Evolutionary conservation across 768 basidiomycete species (phyloP).

Genomic region (Scleroderma bovista): DNA sequence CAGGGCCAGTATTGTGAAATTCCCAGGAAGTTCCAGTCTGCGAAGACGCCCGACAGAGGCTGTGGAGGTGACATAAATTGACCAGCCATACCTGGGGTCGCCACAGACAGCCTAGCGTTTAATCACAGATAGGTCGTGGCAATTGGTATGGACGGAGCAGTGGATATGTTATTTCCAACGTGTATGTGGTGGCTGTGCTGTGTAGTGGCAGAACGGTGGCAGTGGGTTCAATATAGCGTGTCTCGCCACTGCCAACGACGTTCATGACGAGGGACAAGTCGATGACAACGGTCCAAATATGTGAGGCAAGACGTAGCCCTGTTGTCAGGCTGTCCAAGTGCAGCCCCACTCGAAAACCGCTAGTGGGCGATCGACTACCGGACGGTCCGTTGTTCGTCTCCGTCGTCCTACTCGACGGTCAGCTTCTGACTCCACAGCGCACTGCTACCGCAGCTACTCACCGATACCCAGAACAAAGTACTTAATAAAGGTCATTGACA

Average conservation of each 20-base stretch:
- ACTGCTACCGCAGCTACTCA: constrained; percentile 1
- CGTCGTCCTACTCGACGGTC: not conserved
- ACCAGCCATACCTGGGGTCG: too few species aligned
- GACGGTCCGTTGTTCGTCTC: not conserved
- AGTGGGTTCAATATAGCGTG: not conserved
- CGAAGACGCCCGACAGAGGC: too few species aligned
- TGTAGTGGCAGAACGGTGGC: not conserved
- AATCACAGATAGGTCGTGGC: too few species aligned
- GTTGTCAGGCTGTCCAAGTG: not conserved
- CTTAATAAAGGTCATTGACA: not conserved
- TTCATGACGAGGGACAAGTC: too few species aligned
- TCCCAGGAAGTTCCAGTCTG: too few species aligned
- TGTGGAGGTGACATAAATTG: too few species aligned
- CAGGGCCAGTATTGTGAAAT: too few species aligned
- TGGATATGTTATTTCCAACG: not conserved
- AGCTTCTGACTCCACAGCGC: constrained; percentile 1
- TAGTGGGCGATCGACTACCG: constrained; percentile 1
- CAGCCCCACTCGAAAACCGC: not conserved
- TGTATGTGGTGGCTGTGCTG: not conserved
- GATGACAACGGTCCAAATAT: too few species aligned
- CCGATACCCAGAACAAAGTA: too few species aligned
- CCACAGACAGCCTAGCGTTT: too few species aligned
- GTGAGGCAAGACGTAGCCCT: not conserved
- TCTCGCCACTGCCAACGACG: too few species aligned
- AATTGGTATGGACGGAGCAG: too few species aligned